Evolutionary conservation across 257 asterid genomes (phyloP), one percentile per base, ranked within the genome.

Genomic region (Osmanthus fragrans): DNA sequence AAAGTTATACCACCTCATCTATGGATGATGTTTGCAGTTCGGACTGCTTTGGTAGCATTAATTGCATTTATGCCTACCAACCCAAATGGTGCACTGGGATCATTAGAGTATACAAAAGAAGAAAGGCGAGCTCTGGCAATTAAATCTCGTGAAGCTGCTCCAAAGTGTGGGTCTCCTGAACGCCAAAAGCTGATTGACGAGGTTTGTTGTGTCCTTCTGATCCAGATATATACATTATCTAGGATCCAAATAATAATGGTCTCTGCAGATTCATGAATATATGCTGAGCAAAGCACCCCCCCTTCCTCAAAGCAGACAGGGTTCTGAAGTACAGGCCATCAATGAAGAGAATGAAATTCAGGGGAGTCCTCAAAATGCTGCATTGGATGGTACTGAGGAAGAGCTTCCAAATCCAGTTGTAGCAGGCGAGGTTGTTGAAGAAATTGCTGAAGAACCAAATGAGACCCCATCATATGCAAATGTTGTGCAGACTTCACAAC

Each of bases 51-150:
- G 90, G 90, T 89, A 25, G 98, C 98, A 32, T 84, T 92, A 74
- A 94, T 94, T 19, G 98, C 98, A 30, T 94, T 94, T 72, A 94
- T 92, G 98, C 98, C 98, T 49, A 92, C 97, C 80, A 87, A 83
- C 79, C 96, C 98, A 72, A 92, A 92, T 73, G 98, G 98, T 60
- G 98, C 97, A 8, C 79, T 94, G 77, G 97, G 96, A 54, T 94
- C 98, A 65, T 83, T 94, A 67, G 96, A 94, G 76, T 90, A 92
- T 81, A 81, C 90, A 7, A 92, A 89, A 82, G 96, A 92, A 78
- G 98, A 94, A 84, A 90, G 96, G 80, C 89, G 86, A 67, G 87
- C 85, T 74, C 92, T 94, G 79, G 97, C 98, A 49, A 76, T 88
- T 39, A 94, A 90, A 81, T 89, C 98, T 74, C 93, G 94, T 30